Percentiles rank a stretch among this genome's conserved stretches.
phyloP scores from a whole-genome alignment of 306 rosid genomes.

The Trichosanthes cucumerina region DNA sequence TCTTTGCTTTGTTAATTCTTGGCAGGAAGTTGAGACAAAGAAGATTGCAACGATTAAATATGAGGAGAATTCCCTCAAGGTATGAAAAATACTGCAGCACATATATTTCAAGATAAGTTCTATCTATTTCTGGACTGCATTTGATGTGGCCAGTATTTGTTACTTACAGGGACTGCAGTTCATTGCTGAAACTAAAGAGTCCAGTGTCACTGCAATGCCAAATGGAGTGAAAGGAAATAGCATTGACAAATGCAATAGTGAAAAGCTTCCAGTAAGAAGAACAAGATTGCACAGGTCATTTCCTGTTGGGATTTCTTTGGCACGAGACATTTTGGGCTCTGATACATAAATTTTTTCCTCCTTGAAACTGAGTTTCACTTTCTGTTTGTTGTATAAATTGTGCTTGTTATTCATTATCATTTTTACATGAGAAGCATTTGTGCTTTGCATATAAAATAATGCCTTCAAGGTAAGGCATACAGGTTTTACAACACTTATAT shows the following conservation, averaged over 20 bases:
- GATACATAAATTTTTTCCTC: slow-evolving; percentile 4
- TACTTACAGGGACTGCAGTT: slow-evolving; percentile 44
- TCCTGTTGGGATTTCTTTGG: slow-evolving; percentile 32
- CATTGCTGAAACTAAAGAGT: slow-evolving; percentile 28
- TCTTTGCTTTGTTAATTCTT: neutral
- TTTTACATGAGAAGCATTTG: neutral
- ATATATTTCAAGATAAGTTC: neutral
- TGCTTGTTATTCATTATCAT: neutral
- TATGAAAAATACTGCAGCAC: slow-evolving; percentile 1
- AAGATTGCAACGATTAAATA: slow-evolving; percentile 19
- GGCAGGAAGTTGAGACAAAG: slow-evolving; percentile 26
- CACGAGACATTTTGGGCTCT: slow-evolving; percentile 16
- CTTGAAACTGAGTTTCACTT: neutral
- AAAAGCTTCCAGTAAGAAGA: slow-evolving; percentile 9
- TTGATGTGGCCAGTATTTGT: neutral
- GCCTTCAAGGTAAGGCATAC: neutral
- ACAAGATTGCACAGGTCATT: slow-evolving; percentile 39
- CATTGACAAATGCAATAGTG: slow-evolving; percentile 3
- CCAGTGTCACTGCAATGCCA: neutral
- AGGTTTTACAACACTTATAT: neutral
- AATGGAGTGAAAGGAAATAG: neutral
- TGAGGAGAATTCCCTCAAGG: slow-evolving; percentile 36
- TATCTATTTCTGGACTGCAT: neutral
- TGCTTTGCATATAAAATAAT: neutral
- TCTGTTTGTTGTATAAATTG: neutral